Conservation (phyloP, 305 asterid genomes). For the Solanum hybrid region DNA sequence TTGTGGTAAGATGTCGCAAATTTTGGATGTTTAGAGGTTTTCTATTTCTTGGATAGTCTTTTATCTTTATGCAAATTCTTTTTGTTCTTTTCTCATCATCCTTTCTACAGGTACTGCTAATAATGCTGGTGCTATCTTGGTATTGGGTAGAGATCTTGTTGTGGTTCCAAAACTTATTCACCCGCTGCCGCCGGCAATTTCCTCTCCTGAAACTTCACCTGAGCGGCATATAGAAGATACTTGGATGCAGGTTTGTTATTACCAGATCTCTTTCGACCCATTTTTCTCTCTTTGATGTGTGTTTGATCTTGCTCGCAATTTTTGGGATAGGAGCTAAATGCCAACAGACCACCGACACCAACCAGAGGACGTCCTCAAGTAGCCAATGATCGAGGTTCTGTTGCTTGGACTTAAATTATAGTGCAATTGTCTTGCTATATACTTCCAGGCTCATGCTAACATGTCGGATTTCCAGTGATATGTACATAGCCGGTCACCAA, state of each 20-base stretch:
- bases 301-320: neutral
- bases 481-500: slow-evolving; percentile 52
- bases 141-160: slow-evolving; percentile 98
- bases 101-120: slow-evolving; percentile 78
- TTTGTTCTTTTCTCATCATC: neutral
- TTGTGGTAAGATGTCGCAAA: slow-evolving; percentile 55
- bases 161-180: slow-evolving; percentile 97
- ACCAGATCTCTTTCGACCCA: neutral
- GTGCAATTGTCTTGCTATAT: slow-evolving; percentile 33
- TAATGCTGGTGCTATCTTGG: slow-evolving; percentile 99
- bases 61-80: neutral
- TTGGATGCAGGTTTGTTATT: slow-evolving; percentile 90
- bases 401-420: slow-evolving; percentile 80
- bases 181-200: slow-evolving; percentile 92
- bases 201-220: slow-evolving; percentile 92
- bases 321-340: slow-evolving; percentile 75
- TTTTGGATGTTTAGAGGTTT: neutral
- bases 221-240: slow-evolving; percentile 88
- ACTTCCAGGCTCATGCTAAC: slow-evolving; percentile 50
- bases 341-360: slow-evolving; percentile 97
- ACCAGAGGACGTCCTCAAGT: slow-evolving; percentile 99
- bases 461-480: slow-evolving; percentile 56
- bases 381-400: slow-evolving; percentile 89
- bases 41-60: neutral
- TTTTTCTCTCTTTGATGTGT: neutral